These are phyloP conservation scores for Hirsutella rhossiliensis DNA, from an alignment of 2,329 filamentous ascomycete genomes.

Conservation along the genomic window DNA sequence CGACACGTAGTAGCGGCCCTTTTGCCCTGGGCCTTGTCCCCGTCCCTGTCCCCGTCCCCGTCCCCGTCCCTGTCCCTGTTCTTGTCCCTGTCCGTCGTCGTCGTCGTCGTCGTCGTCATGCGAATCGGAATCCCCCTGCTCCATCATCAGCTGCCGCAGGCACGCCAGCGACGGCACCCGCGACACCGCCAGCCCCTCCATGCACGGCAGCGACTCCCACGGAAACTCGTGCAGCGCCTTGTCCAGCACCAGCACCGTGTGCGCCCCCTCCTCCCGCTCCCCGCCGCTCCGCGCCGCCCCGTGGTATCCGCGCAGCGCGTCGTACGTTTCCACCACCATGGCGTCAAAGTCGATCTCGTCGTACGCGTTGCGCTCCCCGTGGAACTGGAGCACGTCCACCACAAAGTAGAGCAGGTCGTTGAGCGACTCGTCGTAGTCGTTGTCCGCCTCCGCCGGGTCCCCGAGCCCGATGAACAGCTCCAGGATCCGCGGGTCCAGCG, in stretches of 20 bases:
- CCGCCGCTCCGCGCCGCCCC: conserved; percentile 29
- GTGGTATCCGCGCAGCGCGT: conserved; percentile 74
- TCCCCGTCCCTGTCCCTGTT: no score
- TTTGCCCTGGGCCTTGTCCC: no score
- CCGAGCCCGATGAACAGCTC: conserved; percentile 84
- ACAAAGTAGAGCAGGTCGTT: conserved; percentile 92
- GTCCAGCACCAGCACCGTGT: conserved; percentile 84
- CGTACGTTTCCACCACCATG: conserved; percentile 79
- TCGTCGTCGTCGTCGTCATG: conserved; percentile 1
- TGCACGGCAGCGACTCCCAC: conserved; percentile 89
- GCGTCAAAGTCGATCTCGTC: conserved; percentile 94
- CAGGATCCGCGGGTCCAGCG: conserved; percentile 52
- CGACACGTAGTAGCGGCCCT: conserved; percentile 41
- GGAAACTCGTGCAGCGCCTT: conserved; percentile 85
- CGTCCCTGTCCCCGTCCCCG: no score
- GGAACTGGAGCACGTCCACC: conserved; percentile 91
- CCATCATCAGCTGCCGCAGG: conserved; percentile 62
- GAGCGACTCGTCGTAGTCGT: conserved; percentile 77
- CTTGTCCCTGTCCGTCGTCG: background rate
- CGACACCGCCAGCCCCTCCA: conserved; percentile 68
- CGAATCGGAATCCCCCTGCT: conserved; percentile 18
- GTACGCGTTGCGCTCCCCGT: conserved; percentile 91
- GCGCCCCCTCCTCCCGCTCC: conserved; percentile 31
- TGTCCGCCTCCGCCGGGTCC: conserved; percentile 51
- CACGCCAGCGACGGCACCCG: conserved; percentile 79